Evolutionary conservation across 148 eudicot species (phyloP).

Genomic region (Chenopodium suecicum): DNA sequence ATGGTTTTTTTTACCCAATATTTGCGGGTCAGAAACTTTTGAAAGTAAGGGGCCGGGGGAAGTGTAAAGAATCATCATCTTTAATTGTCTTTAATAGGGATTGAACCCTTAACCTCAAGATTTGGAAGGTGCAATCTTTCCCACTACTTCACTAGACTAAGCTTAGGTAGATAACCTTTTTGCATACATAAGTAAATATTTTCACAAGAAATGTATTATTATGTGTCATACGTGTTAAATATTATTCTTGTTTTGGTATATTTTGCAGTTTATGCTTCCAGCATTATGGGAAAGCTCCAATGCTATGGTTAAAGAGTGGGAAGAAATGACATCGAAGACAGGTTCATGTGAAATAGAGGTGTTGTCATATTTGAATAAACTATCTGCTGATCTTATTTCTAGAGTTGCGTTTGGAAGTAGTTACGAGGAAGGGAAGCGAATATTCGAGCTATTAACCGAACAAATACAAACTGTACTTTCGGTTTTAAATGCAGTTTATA

Average conservation of each 20-base stretch:
- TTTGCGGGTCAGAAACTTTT: too few relatives aligned
- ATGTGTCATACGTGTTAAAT: too few relatives aligned
- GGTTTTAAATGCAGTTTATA: conserved; percentile 10
- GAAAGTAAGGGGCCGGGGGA: too few relatives aligned
- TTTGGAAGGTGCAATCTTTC: too few relatives aligned
- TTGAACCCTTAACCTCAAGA: too few relatives aligned
- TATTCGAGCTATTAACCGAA: conserved; percentile 31
- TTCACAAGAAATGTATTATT: background rate
- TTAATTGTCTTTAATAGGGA: too few relatives aligned
- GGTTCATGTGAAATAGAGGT: conserved; percentile 34
- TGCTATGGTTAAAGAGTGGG: conserved; percentile 33
- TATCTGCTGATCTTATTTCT: conserved; percentile 33
- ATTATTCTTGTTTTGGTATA: background rate
- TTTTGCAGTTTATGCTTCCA: conserved; percentile 29
- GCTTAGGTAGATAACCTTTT: too few relatives aligned
- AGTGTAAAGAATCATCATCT: too few relatives aligned
- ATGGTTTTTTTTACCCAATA: too few relatives aligned
- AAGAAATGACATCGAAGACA: conserved; percentile 10
- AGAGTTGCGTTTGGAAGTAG: conserved; percentile 40
- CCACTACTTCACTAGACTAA: too few relatives aligned
- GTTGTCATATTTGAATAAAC: conserved; percentile 27
- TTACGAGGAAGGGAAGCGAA: conserved; percentile 28
- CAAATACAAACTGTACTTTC: conserved; percentile 11
- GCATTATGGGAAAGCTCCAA: conserved; percentile 21
- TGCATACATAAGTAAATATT: background rate